Evolutionary conservation across 2,329 filamentous ascomycete genomes (phyloP).

Genomic region (Alternaria ventricosa): DNA sequence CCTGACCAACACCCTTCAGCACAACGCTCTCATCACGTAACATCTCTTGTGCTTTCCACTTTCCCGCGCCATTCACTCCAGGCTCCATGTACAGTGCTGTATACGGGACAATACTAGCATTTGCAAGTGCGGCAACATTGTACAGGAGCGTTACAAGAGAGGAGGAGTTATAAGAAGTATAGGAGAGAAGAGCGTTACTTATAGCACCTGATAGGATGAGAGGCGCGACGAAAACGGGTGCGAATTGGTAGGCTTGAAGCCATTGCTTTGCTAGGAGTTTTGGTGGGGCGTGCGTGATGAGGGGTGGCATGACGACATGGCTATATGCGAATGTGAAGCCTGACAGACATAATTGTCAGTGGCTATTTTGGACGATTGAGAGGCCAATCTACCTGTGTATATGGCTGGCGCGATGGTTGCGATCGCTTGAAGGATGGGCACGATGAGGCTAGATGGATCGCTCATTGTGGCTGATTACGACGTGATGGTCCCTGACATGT

Average conservation of each 20-base stretch:
- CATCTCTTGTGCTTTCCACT: conserved; percentile 48
- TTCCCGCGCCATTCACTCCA: conserved; percentile 47
- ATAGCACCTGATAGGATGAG: conserved; percentile 44
- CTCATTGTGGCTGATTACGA: neutral
- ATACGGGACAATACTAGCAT: conserved; percentile 42
- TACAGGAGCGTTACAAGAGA: conserved; percentile 21
- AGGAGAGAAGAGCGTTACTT: conserved; percentile 29
- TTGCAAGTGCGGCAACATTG: conserved; percentile 32
- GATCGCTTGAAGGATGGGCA: conserved; percentile 21
- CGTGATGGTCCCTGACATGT: neutral
- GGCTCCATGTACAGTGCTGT: conserved; percentile 51
- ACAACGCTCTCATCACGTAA: conserved; percentile 30
- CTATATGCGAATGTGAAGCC: conserved; percentile 44
- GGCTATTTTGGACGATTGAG: neutral
- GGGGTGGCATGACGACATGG: conserved; percentile 45
- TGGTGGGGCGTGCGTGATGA: conserved; percentile 40
- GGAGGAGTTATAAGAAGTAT: too few species aligned
- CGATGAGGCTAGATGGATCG: neutral
- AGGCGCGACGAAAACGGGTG: conserved; percentile 46
- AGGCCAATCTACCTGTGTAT: conserved; percentile 24
- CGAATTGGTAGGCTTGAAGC: conserved; percentile 49
- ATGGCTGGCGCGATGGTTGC: conserved; percentile 33
- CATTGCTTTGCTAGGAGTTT: conserved; percentile 49
- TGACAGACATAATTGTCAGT: neutral
- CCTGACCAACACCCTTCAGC: conserved; percentile 16